Percentiles rank a stretch among this genome's conserved stretches.
phyloP scores from a whole-genome alignment of 2,329 filamentous ascomycete genomes.

The Gnomoniopsis sp. region DNA sequence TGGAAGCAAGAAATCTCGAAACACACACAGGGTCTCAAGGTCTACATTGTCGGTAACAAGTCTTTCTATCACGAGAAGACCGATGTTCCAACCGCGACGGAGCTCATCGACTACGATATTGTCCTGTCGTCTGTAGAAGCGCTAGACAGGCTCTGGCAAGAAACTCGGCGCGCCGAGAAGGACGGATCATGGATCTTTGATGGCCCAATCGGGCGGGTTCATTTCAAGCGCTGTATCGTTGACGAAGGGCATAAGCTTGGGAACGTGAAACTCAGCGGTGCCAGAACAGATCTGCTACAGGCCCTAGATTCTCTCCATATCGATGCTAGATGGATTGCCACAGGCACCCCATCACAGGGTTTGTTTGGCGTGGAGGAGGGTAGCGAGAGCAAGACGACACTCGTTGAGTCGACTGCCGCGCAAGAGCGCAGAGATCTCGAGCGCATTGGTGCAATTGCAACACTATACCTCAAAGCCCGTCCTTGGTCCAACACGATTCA shows the following conservation, averaged over 20 bases:
- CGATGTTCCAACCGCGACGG: conserved; percentile 51
- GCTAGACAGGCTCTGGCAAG: conserved; percentile 61
- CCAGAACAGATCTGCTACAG: conserved; percentile 53
- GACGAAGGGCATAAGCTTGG: conserved; percentile 90
- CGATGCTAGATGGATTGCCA: conserved; percentile 82
- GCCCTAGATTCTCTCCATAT: conserved; percentile 54
- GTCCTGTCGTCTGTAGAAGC: conserved; percentile 72
- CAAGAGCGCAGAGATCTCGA: conserved; percentile 63
- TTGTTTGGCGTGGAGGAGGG: conserved; percentile 66
- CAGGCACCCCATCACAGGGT: conserved; percentile 82
- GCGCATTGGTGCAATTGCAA: conserved; percentile 61
- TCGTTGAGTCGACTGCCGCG: conserved; percentile 36
- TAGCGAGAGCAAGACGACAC: conserved; percentile 1
- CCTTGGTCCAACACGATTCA: conserved; percentile 69
- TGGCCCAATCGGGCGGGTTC: conserved; percentile 66
- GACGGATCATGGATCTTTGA: conserved; percentile 30
- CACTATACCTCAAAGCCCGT: conserved; percentile 69
- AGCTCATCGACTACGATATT: conserved; percentile 68
- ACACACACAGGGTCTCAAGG: conserved; percentile 65
- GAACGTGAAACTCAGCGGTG: conserved; percentile 48
- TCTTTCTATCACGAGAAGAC: conserved; percentile 25
- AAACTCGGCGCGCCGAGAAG: conserved; percentile 37
- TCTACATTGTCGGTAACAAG: conserved; percentile 59
- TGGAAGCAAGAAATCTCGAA: conserved; percentile 80
- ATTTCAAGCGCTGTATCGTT: conserved; percentile 85